These are phyloP conservation scores for Pseudogymnoascus pannorum DNA, from an alignment of 2,329 filamentous ascomycete species.

Conservation along the genomic window DNA sequence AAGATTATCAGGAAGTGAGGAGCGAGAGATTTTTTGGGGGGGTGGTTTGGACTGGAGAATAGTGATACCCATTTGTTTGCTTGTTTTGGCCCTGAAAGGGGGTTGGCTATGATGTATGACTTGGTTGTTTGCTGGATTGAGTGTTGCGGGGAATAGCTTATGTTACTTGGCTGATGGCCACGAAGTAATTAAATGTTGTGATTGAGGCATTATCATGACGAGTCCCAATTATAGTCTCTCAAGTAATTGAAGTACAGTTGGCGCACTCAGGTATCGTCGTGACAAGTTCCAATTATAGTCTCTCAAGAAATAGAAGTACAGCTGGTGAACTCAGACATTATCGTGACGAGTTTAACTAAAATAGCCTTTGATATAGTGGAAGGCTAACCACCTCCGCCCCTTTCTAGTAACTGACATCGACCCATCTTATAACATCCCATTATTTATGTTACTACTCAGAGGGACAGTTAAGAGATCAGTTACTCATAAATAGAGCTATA, in stretches of 20 bases:
- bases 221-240: too few relatives aligned
- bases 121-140: neutral
- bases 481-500: neutral
- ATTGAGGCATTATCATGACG: neutral
- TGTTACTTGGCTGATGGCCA: neutral
- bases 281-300: too few relatives aligned
- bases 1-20: constrained; percentile 38
- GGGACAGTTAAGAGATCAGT: neutral
- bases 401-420: neutral
- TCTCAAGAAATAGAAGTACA: constrained; percentile 34
- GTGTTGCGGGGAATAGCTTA: neutral
- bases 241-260: too few relatives aligned
- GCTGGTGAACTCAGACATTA: neutral
- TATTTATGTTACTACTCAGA: too few relatives aligned
- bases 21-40: neutral
- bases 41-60: neutral
- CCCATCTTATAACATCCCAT: neutral
- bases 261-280: too few relatives aligned
- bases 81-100: neutral
- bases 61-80: constrained; percentile 11
- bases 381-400: neutral
- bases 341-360: too few relatives aligned
- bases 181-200: neutral
- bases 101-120: neutral
- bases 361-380: neutral